Evolutionary conservation across 1,284 basidiomycete genomes (phyloP), one percentile per base, ranked within the genome.

Genomic region (Anthracocystis walkeri): DNA sequence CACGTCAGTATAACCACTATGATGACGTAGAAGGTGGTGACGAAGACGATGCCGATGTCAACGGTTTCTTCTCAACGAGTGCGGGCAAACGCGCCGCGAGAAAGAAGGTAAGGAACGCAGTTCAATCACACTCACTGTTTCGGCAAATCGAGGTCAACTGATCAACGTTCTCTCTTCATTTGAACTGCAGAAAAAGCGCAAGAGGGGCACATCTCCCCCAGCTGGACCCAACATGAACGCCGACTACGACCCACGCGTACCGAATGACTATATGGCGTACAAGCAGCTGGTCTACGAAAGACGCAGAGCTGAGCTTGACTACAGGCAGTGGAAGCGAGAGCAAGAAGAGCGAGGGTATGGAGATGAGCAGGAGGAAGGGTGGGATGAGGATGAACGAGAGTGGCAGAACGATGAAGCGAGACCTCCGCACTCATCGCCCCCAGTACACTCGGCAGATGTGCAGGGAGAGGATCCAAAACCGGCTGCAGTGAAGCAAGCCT

Each of bases 191-290:
- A 59, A 61, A 14, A 76, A 73, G 62, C 62, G 76, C 8, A 78
- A 67, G 40, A 50, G 65, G 21, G 63, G 55, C 7, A 56, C 27
- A 10, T 75, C 76, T 29, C 75, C 67, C 31, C 54, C 72, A 2
- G 20, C 23, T 6, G 73, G 67, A 33, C 65, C 62, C 25, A 73
- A 75, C 40, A 58, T 79, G 75, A 78, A 79, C 21, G 76, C 66
- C 2, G 81, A 83, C 16, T 84, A 84, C 63, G 82, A 84, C 38
- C 80, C 79, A 2, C 59, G 68, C 8, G 25, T 77, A 2, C 83
- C 83, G 8, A 84, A 82, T 52, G 81, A 83, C 54, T 84, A 82
- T 49, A 51, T 72, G 10, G 69, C 62, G 7, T 82, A 75, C 46
- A 82, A 73, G 50, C 65, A 62, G 23, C 20, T 77, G n/a, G 46